phyloP scores from a whole-genome alignment of 768 basidiomycete species.

The Hypsizygus marmoreus region DNA sequence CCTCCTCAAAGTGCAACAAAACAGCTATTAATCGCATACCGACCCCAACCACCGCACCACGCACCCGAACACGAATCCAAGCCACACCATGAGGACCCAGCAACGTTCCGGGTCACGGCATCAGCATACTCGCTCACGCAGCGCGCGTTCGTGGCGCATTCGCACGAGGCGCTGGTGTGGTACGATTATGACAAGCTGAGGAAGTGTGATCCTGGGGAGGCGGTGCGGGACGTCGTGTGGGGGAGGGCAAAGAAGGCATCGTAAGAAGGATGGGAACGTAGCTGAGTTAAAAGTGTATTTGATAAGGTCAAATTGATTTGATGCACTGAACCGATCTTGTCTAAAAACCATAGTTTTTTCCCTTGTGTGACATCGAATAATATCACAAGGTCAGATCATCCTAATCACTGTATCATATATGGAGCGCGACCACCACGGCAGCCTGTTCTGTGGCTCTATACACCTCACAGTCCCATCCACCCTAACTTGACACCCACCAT shows the following conservation, averaged over 20 bases:
- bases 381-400: too few relatives aligned
- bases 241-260: constrained; percentile 15
- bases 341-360: too few relatives aligned
- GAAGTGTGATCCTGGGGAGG: constrained; percentile 65
- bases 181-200: constrained; percentile 71
- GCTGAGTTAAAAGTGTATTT: too few relatives aligned
- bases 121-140: constrained; percentile 69
- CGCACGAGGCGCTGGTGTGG: constrained; percentile 71
- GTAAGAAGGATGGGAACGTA: constrained; percentile 1
- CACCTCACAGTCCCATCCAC: too few relatives aligned
- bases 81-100: constrained; percentile 28
- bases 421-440: too few relatives aligned
- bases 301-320: too few relatives aligned
- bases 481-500: too few relatives aligned
- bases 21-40: constrained; percentile 68
- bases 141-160: constrained; percentile 61
- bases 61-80: constrained; percentile 2
- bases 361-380: too few relatives aligned
- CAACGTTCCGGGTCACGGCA: constrained; percentile 52
- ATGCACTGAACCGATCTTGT: too few relatives aligned
- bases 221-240: constrained; percentile 37
- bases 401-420: too few relatives aligned
- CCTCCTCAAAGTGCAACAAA: constrained; percentile 20
- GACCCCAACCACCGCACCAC: constrained; percentile 37
- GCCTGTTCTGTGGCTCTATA: too few relatives aligned